Base-by-base conservation (phyloP, 148 eudicot genomes). In the Pharnaceum exiguum region DNA sequence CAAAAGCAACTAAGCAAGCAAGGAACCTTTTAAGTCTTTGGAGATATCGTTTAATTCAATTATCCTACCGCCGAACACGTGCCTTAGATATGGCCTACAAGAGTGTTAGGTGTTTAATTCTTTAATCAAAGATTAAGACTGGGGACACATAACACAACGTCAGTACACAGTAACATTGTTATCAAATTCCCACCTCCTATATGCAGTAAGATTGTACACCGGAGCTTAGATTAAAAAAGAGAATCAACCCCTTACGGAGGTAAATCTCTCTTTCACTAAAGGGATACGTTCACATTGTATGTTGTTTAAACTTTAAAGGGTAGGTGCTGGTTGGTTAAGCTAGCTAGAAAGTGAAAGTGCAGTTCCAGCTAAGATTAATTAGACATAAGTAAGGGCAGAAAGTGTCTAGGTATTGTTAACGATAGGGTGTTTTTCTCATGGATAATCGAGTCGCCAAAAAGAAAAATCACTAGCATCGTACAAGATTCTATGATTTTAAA, bases 301-400 rank as follows among this genome's bases (percentile, higher is more conserved):
- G 13, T 11, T 7, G 32, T 26, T 5, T 31, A 2, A 52, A 52
- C 39, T 24, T 25, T 18, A 38, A 52, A 19, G 36, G 25, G 27
- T 29, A 18, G 57, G 39, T 52, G 57, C 12, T 17, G 21, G 11
- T 32, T 31, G 13, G 10, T 25, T 31, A 27, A 21, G 7, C 9
- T 59, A 59, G 50, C 50, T 59, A 46, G 29, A 59, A 46, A 59
- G 63, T 35, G 23, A 33, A 28, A 31, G 38, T 59, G 39, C 51
- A 59, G 18, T 21, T 44, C 42, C 42, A 59, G 52, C 63, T 31
- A 45, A 32, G 42, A 23, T 4, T n/a, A n/a, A n/a, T n/a, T 28
- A 51, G 29, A 31, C 63, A 59, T 44, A 29, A 45, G n/a, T 59
- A 45, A 30, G 38, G 21, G 55, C 38, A 51, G 31, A 29, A 27